Evolutionary conservation across 805 yeast genomes (phyloP), one percentile per base, ranked within the genome.

Genomic region (Sungouiella thailandica): DNA sequence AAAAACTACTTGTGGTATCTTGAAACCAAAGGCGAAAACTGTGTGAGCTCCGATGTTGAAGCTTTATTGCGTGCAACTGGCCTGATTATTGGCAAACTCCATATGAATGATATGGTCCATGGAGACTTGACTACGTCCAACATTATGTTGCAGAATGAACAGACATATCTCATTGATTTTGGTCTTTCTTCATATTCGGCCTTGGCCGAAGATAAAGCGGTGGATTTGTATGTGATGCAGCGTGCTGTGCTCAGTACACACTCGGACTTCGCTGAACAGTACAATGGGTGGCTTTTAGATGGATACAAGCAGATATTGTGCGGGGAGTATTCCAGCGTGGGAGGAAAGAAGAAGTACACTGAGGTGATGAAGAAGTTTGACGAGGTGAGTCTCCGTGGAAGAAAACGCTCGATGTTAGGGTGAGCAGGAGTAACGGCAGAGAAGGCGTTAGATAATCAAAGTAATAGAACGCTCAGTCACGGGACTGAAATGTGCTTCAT

Each of bases 81-180:
- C 1, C 44, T 57, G 28, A 72, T 76, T 37, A 71, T 89, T 27
- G 95, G 83, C 0, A 58, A 70, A 26, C 58, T 93, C 47, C 98
- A 93, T 58, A 51, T 70, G 44, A 68, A 76, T 42, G 95, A 86
- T 43, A 75, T 85, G 53, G 78, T 87, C 17, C 98, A 93, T 58
- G 98, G 98, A 1, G 98, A 93, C 55, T 65, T 93, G 46, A 93
- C 98, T 0, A 78, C 90, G 15, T 89, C 97, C 0, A 93, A 93
- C 50, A 76, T 88, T 17, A 72, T 93, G 28, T 51, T 89, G 11
- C 53, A 58, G 31, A 40, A 43, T 4, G 40, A 31, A 7, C 47
- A 41, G 6, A 87, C 94, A 0, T 74, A 66, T 22, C 58, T 93
- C 44, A 93, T 93, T 35, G 98, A 93, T 53, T 93, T 93, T 61